phyloP scores from a whole-genome alignment of 176 grass and related monocot genomes.

The Typha latifolia region DNA sequence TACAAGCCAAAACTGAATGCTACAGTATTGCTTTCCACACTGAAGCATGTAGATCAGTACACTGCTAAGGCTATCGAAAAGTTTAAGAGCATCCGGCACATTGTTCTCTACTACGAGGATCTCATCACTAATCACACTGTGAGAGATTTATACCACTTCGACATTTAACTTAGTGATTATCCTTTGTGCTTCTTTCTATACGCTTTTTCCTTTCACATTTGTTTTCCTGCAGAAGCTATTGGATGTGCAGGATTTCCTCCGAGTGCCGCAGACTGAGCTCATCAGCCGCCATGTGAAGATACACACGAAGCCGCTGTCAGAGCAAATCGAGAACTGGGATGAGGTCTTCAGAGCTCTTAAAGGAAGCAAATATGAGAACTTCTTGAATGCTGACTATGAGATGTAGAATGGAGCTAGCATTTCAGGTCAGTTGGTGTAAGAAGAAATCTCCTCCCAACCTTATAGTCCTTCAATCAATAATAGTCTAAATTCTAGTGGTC shows the following conservation, averaged over 20 bases:
- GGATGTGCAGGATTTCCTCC: slow-evolving; percentile 69
- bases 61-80: slow-evolving; percentile 38
- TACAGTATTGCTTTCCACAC: slow-evolving; percentile 32
- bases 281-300: slow-evolving; percentile 77
- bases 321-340: slow-evolving; percentile 76
- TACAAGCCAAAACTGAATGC: slow-evolving; percentile 78
- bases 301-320: slow-evolving; percentile 46
- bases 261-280: slow-evolving; percentile 39
- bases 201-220: background rate
- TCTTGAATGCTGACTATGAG: slow-evolving; percentile 65
- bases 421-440: background rate
- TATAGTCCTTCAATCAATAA: too few species aligned
- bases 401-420: background rate
- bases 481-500: too few species aligned
- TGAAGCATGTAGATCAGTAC: slow-evolving; percentile 40
- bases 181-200: background rate
- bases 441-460: background rate
- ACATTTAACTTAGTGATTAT: background rate
- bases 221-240: slow-evolving; percentile 42
- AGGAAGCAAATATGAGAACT: slow-evolving; percentile 54
- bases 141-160: slow-evolving; percentile 13
- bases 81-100: slow-evolving; percentile 47
- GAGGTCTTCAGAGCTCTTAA: slow-evolving; percentile 55
- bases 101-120: slow-evolving; percentile 69
- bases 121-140: slow-evolving; percentile 56